Evolutionary conservation across 148 eudicot genomes (phyloP).

Genomic region (Simmondsia chinensis): DNA sequence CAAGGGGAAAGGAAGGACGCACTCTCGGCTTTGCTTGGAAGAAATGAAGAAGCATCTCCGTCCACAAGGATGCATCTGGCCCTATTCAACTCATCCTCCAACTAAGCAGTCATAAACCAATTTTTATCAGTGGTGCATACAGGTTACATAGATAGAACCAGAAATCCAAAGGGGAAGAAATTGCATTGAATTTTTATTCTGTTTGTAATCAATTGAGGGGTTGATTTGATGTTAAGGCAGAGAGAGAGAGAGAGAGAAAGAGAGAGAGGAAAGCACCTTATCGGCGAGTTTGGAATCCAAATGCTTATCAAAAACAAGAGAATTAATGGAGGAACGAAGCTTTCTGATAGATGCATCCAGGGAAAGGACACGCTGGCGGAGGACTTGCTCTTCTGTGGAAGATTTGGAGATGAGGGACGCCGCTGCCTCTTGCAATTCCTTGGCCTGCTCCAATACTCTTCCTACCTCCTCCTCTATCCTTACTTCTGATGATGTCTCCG

Average conservation of each 20-base stretch:
- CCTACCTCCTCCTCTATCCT: constrained; percentile 41
- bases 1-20: not conserved
- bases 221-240: too few relatives aligned
- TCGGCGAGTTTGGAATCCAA: constrained; percentile 52
- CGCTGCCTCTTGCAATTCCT: constrained; percentile 81
- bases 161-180: not conserved
- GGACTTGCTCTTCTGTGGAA: constrained; percentile 54
- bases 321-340: constrained; percentile 36
- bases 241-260: not conserved
- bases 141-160: not conserved
- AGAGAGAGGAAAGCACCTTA: constrained; percentile 26
- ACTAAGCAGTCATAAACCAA: constrained; percentile 21
- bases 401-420: constrained; percentile 48
- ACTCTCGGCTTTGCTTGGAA: constrained; percentile 79
- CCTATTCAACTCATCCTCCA: constrained; percentile 71
- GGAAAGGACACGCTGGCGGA: constrained; percentile 50
- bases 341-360: constrained; percentile 43
- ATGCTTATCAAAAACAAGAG: constrained; percentile 14
- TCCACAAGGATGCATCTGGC: constrained; percentile 67
- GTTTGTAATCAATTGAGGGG: not conserved
- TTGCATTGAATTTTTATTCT: not conserved
- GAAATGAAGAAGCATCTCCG: constrained; percentile 88
- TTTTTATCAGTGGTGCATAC: not conserved
- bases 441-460: constrained; percentile 48
- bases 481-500: too few relatives aligned